Evolutionary conservation across 2,329 filamentous ascomycete species (phyloP), one percentile per base, ranked within the genome.

Genomic region (Trichoderma aggressivum): DNA sequence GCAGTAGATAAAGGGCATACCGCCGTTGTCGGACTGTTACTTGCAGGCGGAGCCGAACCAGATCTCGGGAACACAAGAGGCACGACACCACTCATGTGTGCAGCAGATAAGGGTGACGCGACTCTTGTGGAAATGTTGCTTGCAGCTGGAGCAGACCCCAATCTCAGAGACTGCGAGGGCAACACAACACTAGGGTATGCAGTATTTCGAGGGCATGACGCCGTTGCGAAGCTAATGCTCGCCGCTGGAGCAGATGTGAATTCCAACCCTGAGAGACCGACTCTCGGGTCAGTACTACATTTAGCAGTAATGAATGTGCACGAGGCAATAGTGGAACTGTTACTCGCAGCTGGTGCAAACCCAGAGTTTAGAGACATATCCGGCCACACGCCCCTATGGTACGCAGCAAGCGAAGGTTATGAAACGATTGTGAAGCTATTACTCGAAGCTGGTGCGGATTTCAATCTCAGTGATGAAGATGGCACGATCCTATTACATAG

Each of bases 51-150:
- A n/a, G 18, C 39, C 11, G 4, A 47, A 0, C 18, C 39, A 11
- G 5, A 47, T 21, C 39, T 21, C 18, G 7, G 18, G 39, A 21
- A 21, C 1, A 3, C 3, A 43, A 0, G 0, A 1, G 1, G 3
- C 8, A n/a, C 3, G 18, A 21, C 4, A 5, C 8, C 8, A 10
- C 14, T 30, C 4, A 10, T 1, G 3, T 1, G 3, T 16, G 55
- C 55, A 14, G 43, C n/a, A 21, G 3, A 5, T 1, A 12, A 50
- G 0, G 43, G 43, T n/a, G 2, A 12, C 11, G 0, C 2, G 0
- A 5, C 43, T 50, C 0, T 6, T 12, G 2, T 5, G 0, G 1
- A 50, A 5, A 5, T 21, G 4, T 3, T 50, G n/a, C 43, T 50
- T 1, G 18, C 18, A 10, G 43, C 43, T 50, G n/a, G 43, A 50